Base-by-base conservation (phyloP, 805 yeast species). In the Yarrowia sp. region DNA sequence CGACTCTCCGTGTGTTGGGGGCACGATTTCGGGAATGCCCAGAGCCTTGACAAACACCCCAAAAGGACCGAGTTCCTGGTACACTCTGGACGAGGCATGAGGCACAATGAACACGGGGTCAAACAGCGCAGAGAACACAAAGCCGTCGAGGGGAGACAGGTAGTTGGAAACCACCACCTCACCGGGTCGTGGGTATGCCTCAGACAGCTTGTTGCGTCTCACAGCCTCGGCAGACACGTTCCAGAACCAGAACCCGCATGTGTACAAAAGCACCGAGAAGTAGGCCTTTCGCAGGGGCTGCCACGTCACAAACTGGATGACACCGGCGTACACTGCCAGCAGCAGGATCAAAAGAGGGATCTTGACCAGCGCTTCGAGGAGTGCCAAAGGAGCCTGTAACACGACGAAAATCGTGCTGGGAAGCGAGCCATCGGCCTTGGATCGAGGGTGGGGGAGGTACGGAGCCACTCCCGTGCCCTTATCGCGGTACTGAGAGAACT, bases 401-500 rank as follows among this genome's bases (percentile, higher is more conserved):
- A 47, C 9, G 8, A 39, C 18, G 9, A 36, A 38, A 8, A 61
- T 9, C 9, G 65, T 45, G 22, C 39, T 17, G 6, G 57, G 47
- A 1, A 48, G 47, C 17, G 57, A 38, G 0, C 65, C 65, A 13
- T 61, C 55, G 39, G 65, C 55, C 17, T 45, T 61, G 36, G 65
- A 44, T 10, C 71, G 66, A 4, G 72, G 67, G 17, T 67, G 67
- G 2, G 96, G 96, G 77, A 88, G 78, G 69, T 90, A 91, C 2
- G 97, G 97, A 0, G 96, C 87, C 39, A 92, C 89, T n/a, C 97
- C 97, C 1, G 97, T 92, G 4, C 93, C 95, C 67, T 86, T 89
- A 73, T 91, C 97, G 75, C 97, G 82, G 87, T 89, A 91, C 67
- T 83, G 82, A 31, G 95, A 86, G 76, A 84, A 92, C 76, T 89